Percentiles rank a stretch among this genome's conserved stretches.
Conservation (phyloP, 805 yeast genomes). For the Sugiyamaella americana region DNA sequence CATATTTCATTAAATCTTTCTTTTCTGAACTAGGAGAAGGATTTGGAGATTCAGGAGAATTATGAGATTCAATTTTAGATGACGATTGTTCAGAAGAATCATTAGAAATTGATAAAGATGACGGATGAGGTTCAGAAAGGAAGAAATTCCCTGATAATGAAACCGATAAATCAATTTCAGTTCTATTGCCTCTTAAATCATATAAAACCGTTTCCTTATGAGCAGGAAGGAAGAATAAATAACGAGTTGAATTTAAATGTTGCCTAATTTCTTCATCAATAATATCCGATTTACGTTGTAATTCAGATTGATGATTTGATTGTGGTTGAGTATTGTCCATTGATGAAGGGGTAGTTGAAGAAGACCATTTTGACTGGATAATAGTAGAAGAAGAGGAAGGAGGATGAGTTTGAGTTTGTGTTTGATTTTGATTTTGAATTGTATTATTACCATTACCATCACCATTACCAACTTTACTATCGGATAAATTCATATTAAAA, state of each 20-base stretch:
- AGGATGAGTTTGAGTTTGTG: too few relatives aligned
- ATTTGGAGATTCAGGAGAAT: not conserved
- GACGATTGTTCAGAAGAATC: not conserved
- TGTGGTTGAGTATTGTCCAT: not conserved
- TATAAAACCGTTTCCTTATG: constrained; percentile 17
- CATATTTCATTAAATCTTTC: constrained; percentile 15
- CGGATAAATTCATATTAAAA: constrained; percentile 4
- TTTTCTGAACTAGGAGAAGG: not conserved
- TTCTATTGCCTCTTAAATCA: constrained; percentile 21
- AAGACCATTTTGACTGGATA: too few relatives aligned
- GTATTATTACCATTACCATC: not conserved
- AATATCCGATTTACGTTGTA: not conserved
- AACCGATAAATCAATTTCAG: constrained; percentile 15
- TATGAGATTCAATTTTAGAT: not conserved
- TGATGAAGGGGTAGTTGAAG: too few relatives aligned
- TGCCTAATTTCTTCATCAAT: constrained; percentile 9
- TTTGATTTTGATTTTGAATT: too few relatives aligned
- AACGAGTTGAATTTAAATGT: constrained; percentile 11
- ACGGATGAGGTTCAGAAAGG: constrained; percentile 17
- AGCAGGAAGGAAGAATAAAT: constrained; percentile 20
- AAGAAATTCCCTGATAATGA: constrained; percentile 22
- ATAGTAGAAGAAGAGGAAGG: too few relatives aligned
- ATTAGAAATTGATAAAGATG: not conserved
- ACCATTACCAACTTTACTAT: not conserved
- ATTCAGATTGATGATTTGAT: not conserved